Percentiles rank a stretch among this genome's conserved stretches.
These are phyloP conservation scores for Salix arbutifolia DNA, from an alignment of 345 rosid genomes.

Conservation along the genomic window DNA sequence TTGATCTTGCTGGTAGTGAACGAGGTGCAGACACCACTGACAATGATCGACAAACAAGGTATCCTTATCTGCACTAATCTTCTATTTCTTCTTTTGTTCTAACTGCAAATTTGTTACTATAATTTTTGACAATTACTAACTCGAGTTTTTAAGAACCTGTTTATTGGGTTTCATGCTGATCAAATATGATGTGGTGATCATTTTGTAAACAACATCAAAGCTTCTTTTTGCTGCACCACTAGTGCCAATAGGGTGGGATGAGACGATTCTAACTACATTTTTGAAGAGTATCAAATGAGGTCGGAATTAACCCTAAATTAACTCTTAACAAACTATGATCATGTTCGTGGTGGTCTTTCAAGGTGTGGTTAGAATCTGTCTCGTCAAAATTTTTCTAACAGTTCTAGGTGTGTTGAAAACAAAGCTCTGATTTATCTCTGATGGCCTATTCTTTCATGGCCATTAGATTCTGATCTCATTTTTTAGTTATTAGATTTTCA, in stretches of 20 bases:
- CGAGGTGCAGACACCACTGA: constrained; percentile 99
- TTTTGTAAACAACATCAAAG: background rate
- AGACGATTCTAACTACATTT: no score
- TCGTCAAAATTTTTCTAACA: no score
- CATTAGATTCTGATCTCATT: no score
- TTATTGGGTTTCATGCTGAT: background rate
- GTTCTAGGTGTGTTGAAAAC: no score
- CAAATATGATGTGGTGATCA: background rate
- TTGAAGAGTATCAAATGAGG: no score
- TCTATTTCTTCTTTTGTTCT: background rate
- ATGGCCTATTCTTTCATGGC: no score
- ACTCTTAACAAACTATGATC: no score
- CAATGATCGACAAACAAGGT: constrained; percentile 98
- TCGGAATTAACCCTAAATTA: no score
- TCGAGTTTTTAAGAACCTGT: background rate
- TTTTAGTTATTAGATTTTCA: no score
- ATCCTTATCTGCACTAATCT: constrained; percentile 1
- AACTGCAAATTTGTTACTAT: background rate
- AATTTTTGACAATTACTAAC: background rate
- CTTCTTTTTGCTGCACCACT: background rate
- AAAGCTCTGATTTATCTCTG: no score
- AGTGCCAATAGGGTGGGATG: background rate
- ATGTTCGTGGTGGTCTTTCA: no score
- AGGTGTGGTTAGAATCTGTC: no score
- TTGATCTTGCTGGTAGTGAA: constrained; percentile 99